Base-by-base conservation (phyloP, 1,284 basidiomycete species). In the Naganishia albida region DNA sequence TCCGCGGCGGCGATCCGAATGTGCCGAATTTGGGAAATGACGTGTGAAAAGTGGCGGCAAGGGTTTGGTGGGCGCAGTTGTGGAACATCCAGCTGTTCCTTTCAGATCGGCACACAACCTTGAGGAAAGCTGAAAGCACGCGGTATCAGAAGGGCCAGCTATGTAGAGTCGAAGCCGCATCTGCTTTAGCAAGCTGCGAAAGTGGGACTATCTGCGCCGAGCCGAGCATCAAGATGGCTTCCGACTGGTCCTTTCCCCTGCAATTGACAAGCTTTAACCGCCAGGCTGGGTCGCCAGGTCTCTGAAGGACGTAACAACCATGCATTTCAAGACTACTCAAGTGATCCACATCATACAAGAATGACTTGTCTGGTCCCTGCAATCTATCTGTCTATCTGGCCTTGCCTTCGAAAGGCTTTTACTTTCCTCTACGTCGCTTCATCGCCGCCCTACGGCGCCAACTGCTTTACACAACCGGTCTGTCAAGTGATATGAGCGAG, bases 1-100 rank as follows among this genome's bases (percentile, higher is more conserved):
- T 38, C 46, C 51, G 51, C 34, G n/a, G 42, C 55, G 56, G 56
- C 56, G 46, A 50, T 16, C 57, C 57, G 57, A 48, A 60, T 48
- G 51, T 30, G 51, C 51, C 51, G 51, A 53, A 18, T 38, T 34
- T 39, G 10, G 8, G 30, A 18, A 53, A 53, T 57, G 55, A 30
- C 43, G 44, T 60, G 30, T 20, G 20, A 34, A 34, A 34, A 49
- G 34, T 46, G 34, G 18, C n/a, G n/a, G n/a, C 30, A 16, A 30
- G 30, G 10, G 34, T 10, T 34, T 4, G 34, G 34, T 34, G 38
- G 8, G 15, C 39, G 3, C n/a, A n/a, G 20, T 54, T 23, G 49
- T 25, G 48, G 48, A 25, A 30, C 30, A 52, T 12, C 40, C 16
- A n/a, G 40, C 38, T 23, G 44, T 46, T 46, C n/a, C 20, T 46